Percentiles rank a stretch among this genome's conserved stretches.
Evolutionary conservation across 768 basidiomycete species (phyloP).

Genomic region (Suillus cothurnatus): DNA sequence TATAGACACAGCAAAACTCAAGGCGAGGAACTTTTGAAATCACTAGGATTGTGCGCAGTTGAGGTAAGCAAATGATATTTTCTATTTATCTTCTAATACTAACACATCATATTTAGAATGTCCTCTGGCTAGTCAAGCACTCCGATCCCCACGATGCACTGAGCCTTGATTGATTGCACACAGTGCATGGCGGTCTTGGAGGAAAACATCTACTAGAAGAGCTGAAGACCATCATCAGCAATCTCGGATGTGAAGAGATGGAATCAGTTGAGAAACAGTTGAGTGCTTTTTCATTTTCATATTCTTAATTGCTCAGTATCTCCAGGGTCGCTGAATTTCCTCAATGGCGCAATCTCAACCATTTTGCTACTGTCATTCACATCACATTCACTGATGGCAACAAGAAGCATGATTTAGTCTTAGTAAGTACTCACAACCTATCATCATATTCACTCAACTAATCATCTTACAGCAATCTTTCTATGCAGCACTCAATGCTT

Average conservation of each 20-base stretch:
- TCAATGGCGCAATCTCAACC: background rate
- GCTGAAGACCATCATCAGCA: background rate
- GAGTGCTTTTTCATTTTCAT: background rate
- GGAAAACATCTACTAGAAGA: constrained; percentile 8
- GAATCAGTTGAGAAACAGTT: background rate
- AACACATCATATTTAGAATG: constrained; percentile 17
- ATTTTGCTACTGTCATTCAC: constrained; percentile 9
- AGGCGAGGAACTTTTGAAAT: constrained; percentile 7
- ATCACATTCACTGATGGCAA: constrained; percentile 35
- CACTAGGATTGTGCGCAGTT: constrained; percentile 6
- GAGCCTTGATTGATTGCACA: constrained; percentile 3
- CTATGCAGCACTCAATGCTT: constrained; percentile 7
- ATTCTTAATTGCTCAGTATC: background rate
- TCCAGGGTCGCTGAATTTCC: background rate
- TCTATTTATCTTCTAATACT: constrained; percentile 12
- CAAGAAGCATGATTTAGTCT: constrained; percentile 38
- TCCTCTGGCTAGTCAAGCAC: background rate
- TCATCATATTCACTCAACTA: background rate
- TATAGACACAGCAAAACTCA: constrained; percentile 5
- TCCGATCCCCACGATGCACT: constrained; percentile 7
- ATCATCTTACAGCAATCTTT: constrained; percentile 1
- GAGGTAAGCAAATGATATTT: background rate
- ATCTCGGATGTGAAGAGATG: background rate
- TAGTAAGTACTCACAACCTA: constrained; percentile 22
- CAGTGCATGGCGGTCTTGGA: constrained; percentile 2